phyloP scores from a whole-genome alignment of 306 rosid species.

The Canavalia ensiformis region DNA sequence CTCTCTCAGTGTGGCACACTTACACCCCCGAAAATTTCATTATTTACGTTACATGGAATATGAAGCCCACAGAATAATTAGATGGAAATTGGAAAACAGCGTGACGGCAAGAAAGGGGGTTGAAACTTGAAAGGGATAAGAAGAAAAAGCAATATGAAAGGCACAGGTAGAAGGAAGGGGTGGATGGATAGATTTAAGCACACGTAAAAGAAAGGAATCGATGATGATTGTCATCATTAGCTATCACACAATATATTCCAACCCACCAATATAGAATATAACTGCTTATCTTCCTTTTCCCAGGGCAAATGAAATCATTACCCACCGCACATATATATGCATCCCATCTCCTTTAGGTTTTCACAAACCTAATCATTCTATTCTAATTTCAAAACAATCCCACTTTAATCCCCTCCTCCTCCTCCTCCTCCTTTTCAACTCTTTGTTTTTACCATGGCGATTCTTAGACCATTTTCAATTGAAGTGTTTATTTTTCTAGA shows the following conservation, averaged over 20 bases:
- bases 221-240: conserved; percentile 51
- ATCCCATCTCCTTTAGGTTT: conserved; percentile 47
- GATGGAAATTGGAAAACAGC: no score
- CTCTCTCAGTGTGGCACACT: no score
- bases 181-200: conserved; percentile 21
- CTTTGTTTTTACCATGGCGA: conserved; percentile 47
- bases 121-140: no score
- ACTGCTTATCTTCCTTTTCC: conserved; percentile 38
- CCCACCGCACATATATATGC: conserved; percentile 46
- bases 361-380: conserved; percentile 66
- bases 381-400: conserved; percentile 38
- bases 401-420: conserved; percentile 34
- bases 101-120: no score
- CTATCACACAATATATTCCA: conserved; percentile 10
- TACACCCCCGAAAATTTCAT: no score
- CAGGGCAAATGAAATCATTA: conserved; percentile 59
- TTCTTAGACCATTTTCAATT: conserved; percentile 25
- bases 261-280: conserved; percentile 38
- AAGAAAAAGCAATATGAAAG: no score
- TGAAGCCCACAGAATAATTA: no score
- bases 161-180: not conserved
- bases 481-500: no score
- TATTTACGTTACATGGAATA: no score
- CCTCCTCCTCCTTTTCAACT: conserved; percentile 53
- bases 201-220: conserved; percentile 68